phyloP scores from a whole-genome alignment of 2,329 filamentous ascomycete species.

The Colletotrichum sp. region DNA sequence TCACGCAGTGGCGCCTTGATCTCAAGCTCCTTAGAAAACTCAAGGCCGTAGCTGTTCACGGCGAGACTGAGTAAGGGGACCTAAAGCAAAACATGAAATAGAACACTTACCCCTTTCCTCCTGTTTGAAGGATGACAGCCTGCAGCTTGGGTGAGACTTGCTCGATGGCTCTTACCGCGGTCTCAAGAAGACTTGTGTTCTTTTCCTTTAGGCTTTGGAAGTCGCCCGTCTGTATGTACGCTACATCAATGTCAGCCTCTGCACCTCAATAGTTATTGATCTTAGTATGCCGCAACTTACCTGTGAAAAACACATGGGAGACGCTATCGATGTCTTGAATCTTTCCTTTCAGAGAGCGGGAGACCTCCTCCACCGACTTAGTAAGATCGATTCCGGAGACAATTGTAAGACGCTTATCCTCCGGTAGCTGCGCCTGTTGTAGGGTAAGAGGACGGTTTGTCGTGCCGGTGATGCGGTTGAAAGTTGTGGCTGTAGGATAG shows the following conservation, averaged over 20 bases:
- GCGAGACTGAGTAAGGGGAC: not conserved
- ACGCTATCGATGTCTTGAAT: conserved; percentile 14
- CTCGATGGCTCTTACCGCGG: not conserved
- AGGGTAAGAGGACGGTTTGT: conserved; percentile 19
- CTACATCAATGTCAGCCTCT: not conserved
- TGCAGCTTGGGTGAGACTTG: not conserved
- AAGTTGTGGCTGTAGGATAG: conserved; percentile 16
- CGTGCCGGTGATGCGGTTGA: conserved; percentile 21
- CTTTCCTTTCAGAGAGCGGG: not conserved
- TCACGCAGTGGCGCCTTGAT: conserved; percentile 15
- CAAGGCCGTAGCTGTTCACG: conserved; percentile 13
- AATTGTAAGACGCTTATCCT: conserved; percentile 12
- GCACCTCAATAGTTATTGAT: too few species aligned
- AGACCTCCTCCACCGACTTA: conserved; percentile 9
- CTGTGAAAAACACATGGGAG: conserved; percentile 22
- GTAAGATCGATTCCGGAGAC: conserved; percentile 18
- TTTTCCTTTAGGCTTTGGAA: not conserved
- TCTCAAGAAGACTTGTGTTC: not conserved
- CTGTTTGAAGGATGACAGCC: conserved; percentile 21
- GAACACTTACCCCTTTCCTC: conserved; percentile 3
- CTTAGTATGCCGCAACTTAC: too few species aligned
- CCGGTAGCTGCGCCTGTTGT: not conserved
- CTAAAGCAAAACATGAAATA: not conserved
- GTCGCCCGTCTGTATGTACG: conserved; percentile 12
- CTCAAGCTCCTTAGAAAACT: not conserved